A percentile compares a stretch with the other conserved stretches of the same genome.
These are phyloP conservation scores for Schizonepeta tenuifolia DNA, from an alignment of 257 asterid species.

Conservation along the genomic window DNA sequence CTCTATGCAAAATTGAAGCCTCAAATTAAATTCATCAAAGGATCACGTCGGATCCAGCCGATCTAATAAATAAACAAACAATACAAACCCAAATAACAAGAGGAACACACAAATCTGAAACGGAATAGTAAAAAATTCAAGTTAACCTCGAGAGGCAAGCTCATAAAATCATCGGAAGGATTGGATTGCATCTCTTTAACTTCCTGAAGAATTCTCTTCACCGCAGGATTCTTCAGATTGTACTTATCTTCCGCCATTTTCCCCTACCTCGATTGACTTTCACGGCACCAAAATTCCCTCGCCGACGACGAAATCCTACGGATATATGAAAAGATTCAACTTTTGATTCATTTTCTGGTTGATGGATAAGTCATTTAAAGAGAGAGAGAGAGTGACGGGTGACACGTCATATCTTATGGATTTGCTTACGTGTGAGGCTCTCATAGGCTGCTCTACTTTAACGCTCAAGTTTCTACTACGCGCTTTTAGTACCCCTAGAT, in stretches of 20 bases:
- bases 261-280: slow-evolving; percentile 26
- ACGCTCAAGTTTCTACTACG: slow-evolving; percentile 12
- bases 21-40: background rate
- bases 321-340: background rate
- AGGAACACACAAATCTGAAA: background rate
- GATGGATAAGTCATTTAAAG: background rate
- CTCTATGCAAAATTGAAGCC: background rate
- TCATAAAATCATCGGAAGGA: slow-evolving; percentile 92
- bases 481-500: too few species aligned
- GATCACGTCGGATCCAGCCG: slow-evolving; percentile 20
- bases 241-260: slow-evolving; percentile 79
- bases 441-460: slow-evolving; percentile 12
- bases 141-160: slow-evolving; percentile 87
- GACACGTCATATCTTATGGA: slow-evolving; percentile 27
- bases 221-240: slow-evolving; percentile 85
- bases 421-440: background rate
- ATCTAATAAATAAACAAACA: slow-evolving; percentile 5
- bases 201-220: slow-evolving; percentile 95
- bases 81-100: background rate
- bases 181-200: slow-evolving; percentile 91
- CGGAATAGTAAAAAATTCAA: background rate
- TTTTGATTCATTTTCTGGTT: background rate
- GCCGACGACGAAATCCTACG: slow-evolving; percentile 6
- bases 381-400: slow-evolving; percentile 4
- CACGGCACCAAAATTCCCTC: slow-evolving; percentile 23